A percentile compares a stretch with the other conserved stretches of the same genome.
Evolutionary conservation across 2,329 filamentous ascomycete genomes (phyloP).

Genomic region (Penicillium sp.): DNA sequence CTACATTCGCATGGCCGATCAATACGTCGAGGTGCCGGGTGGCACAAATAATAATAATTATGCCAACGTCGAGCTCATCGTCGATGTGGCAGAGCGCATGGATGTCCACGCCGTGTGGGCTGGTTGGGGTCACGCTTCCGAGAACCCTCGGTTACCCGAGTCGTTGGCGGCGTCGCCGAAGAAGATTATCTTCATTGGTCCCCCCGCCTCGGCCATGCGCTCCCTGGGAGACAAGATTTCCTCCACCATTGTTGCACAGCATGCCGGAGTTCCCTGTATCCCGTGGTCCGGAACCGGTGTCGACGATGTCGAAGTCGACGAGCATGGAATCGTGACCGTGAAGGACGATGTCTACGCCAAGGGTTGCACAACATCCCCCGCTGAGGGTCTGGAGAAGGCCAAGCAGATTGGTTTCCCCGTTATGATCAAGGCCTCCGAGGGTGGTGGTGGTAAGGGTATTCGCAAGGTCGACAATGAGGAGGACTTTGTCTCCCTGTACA

Average conservation of each 20-base stretch:
- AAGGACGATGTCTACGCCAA: slow-evolving; percentile 80
- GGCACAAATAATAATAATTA: slow-evolving; percentile 99
- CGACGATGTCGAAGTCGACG: slow-evolving; percentile 73
- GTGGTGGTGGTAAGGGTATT: slow-evolving; percentile 98
- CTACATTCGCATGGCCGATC: slow-evolving; percentile 99
- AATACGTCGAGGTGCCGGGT: slow-evolving; percentile 98
- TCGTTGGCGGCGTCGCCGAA: slow-evolving; percentile 93
- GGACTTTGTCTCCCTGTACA: slow-evolving; percentile 83
- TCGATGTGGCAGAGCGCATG: slow-evolving; percentile 98
- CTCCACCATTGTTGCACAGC: slow-evolving; percentile 97
- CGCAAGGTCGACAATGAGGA: slow-evolving; percentile 87
- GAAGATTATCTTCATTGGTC: slow-evolving; percentile 99
- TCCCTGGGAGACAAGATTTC: slow-evolving; percentile 99
- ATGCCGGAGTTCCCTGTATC: slow-evolving; percentile 93
- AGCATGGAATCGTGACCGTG: slow-evolving; percentile 87
- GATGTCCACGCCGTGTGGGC: slow-evolving; percentile 98
- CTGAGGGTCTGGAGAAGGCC: slow-evolving; percentile 86
- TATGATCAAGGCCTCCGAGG: slow-evolving; percentile 99
- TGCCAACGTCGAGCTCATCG: slow-evolving; percentile 98
- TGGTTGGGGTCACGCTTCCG: slow-evolving; percentile 97
- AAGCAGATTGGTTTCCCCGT: slow-evolving; percentile 94
- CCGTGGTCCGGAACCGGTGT: slow-evolving; percentile 99
- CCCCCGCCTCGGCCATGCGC: slow-evolving; percentile 96
- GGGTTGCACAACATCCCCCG: slow-evolving; percentile 84
- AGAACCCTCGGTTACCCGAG: slow-evolving; percentile 97